Evolutionary conservation across 1,139 yeast genomes (phyloP), one percentile per base, ranked within the genome.

Genomic region (Candida labiduridarum): DNA sequence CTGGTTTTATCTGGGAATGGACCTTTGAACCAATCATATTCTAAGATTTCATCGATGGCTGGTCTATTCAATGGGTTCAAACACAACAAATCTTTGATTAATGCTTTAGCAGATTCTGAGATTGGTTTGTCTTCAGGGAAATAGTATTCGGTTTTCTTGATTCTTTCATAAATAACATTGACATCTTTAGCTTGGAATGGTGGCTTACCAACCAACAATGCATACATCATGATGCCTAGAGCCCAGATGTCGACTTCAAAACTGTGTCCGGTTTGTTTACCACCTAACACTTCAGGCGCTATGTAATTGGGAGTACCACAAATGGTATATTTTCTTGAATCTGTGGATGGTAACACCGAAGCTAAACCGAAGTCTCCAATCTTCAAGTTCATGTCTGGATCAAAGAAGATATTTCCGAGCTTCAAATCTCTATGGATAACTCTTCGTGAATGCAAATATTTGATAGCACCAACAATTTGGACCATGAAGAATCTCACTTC

Each of bases 251-350:
- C 99, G 40, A 91, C 97, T 67, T 91, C 97, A 64, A 85, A 91
- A 51, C 96, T 85, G 68, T 94, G 98, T 3, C 97, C 98, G 30
- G 87, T 83, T 49, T 79, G 82, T 62, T 90, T 89, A 27, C 97
- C 96, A 45, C 91, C 89, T 56, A 94, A 76, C 14, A 94, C 96
- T 71, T 94, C 99, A 9, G 99, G 99, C 0, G 98, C 97, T 65
- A 94, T 94, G 67, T 94, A 94, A 70, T 94, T 94, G 53, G 99
- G 99, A 14, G 99, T 94, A 50, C 99, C 99, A 69, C 99, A 94
- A 51, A 94, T 89, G 46, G 99, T 92, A 64, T 85, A 89, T 63
- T 92, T 90, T 59, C 95, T 83, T 49, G 89, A 89, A 53, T 80
- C 81, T 38, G 65, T 64, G 31, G 84, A 76, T 38, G 88, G 88